Evolutionary conservation across 768 basidiomycete species (phyloP), one percentile per base, ranked within the genome.

Genomic region (Mycena pura): DNA sequence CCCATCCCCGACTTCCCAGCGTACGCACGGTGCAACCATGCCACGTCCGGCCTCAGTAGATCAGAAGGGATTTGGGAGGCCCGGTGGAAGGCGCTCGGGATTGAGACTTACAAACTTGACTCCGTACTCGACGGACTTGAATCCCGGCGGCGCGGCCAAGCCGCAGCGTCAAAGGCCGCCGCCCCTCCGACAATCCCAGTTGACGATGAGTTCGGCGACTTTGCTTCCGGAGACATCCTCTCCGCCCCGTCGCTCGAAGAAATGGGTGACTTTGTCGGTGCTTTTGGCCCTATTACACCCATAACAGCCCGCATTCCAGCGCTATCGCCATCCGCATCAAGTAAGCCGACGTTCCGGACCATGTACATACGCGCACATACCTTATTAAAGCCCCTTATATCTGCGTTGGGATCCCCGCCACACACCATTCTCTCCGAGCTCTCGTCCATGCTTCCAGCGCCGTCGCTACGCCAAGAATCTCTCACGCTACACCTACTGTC

Each of bases 121-220:
- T 64, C 71, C 44, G 78, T 88, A 38, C 79, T 92, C 34, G 87
- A 90, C 57, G 78, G 84, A 14, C 78, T 92, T 25, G 88, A 92
- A 73, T 69, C 73, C 11, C 77, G 75, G 60, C 70, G 74, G 44
- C 75, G 77, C 25, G 78, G 80, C 17, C 78, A 78, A 62, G 69
- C 73, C 2, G 75, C 68, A 6, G 70, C 71, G 6, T 71, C 75
- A 14, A 76, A 80, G 44, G 77, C 81, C 0, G 78, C 75, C 15
- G 82, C 81, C 11, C 87, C 90, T 17, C 85, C 91, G 1, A 86
- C 84, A 1, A 82, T 90, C 27, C 68, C 82, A 10, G 86, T 88
- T 15, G 90, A 93, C 61, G 93, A 96, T 67, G 93, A 94, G 24
- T 96, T 96, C 75, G 95, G 94, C 4, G 94, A 95, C 70, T 93